These are phyloP conservation scores for Sistotremastrum suecicum DNA, from an alignment of 768 basidiomycete species.

Conservation along the genomic window DNA sequence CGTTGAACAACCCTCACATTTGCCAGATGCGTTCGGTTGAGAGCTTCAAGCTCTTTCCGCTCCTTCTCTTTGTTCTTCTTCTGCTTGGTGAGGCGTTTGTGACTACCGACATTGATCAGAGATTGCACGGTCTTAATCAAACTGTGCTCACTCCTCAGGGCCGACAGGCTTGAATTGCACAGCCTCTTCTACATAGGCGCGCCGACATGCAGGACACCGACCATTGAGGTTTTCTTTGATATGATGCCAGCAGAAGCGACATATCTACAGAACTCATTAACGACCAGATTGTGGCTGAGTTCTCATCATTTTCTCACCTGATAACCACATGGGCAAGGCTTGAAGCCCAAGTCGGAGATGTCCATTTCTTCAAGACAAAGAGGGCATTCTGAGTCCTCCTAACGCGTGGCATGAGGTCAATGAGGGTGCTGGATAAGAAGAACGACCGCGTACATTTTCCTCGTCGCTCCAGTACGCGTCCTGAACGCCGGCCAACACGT, in stretches of 20 bases:
- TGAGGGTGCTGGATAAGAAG: not conserved
- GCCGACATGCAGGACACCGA: constrained; percentile 90
- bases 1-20: constrained; percentile 96
- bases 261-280: constrained; percentile 46
- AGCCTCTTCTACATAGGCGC: constrained; percentile 82
- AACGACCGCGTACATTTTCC: constrained; percentile 40
- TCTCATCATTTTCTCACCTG: constrained; percentile 40
- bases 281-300: constrained; percentile 3
- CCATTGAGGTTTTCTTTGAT: constrained; percentile 93
- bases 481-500: constrained; percentile 79
- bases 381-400: constrained; percentile 98
- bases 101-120: constrained; percentile 30
- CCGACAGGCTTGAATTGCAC: constrained; percentile 93
- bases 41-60: constrained; percentile 82
- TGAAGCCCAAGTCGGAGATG: constrained; percentile 97
- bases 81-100: constrained; percentile 87
- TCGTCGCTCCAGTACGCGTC: constrained; percentile 97
- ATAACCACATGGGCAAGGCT: constrained; percentile 97
- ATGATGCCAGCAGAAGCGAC: constrained; percentile 98
- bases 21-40: constrained; percentile 73
- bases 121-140: constrained; percentile 1
- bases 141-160: constrained; percentile 70
- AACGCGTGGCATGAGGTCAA: not conserved
- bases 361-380: constrained; percentile 99
- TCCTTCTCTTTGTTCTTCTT: constrained; percentile 93